A percentile compares a stretch with the other conserved stretches of the same genome.
These are phyloP conservation scores for Rheum nobile DNA, from an alignment of 148 eudicot genomes.

Conservation along the genomic window DNA sequence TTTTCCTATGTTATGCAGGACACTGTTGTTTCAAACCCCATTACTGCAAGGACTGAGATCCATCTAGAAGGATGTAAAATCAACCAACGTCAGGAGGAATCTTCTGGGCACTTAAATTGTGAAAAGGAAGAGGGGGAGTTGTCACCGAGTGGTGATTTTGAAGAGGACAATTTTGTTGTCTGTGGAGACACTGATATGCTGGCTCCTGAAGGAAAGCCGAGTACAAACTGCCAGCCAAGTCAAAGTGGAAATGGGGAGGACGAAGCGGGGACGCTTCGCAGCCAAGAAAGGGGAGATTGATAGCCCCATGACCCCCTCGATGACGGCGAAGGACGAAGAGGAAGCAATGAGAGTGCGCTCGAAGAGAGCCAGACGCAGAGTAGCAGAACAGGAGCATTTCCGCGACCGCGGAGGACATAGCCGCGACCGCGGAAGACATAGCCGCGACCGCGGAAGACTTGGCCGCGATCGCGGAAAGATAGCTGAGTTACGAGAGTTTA, in stretches of 20 bases:
- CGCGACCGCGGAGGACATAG: too few species aligned
- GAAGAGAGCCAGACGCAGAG: too few species aligned
- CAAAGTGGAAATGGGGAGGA: conserved; percentile 27
- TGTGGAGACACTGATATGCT: conserved; percentile 22
- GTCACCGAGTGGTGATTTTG: conserved; percentile 64
- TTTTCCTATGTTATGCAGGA: conserved; percentile 29
- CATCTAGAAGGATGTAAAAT: conserved; percentile 21
- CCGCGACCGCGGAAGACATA: too few species aligned
- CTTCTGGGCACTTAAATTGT: conserved; percentile 31
- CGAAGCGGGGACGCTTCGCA: too few species aligned
- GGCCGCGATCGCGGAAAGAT: too few species aligned
- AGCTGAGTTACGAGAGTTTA: too few species aligned
- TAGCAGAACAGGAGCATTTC: too few species aligned
- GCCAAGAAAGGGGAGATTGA: too few species aligned
- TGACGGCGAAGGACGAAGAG: too few species aligned
- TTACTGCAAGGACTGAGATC: conserved; percentile 31
- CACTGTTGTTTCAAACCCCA: conserved; percentile 28
- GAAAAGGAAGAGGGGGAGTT: conserved; percentile 92
- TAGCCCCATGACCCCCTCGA: too few species aligned
- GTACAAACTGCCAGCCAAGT: neutral
- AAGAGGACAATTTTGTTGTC: conserved; percentile 42
- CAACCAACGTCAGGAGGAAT: conserved; percentile 18
- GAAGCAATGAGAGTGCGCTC: too few species aligned
- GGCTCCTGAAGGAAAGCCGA: conserved; percentile 20
- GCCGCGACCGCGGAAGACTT: too few species aligned